These are phyloP conservation scores for Cladosporium austrohemisphaericum DNA, from an alignment of 2,329 filamentous ascomycete genomes.

Conservation along the genomic window DNA sequence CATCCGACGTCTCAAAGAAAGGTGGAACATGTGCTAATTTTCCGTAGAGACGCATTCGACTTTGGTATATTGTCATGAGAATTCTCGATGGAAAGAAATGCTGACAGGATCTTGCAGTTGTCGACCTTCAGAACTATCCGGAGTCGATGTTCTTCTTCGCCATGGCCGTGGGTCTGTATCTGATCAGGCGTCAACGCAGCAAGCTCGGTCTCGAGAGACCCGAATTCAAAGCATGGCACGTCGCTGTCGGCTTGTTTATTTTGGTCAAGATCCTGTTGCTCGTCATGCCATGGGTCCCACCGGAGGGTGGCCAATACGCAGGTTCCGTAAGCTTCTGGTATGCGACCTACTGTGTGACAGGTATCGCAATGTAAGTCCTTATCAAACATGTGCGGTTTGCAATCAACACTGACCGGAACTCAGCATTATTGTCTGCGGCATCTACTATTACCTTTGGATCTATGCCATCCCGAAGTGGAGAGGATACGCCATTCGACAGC, in stretches of 20 bases:
- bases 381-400: not conserved
- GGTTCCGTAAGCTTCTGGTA: constrained; percentile 73
- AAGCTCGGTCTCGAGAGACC: constrained; percentile 47
- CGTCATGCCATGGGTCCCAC: constrained; percentile 70
- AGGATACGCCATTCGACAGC: constrained; percentile 55
- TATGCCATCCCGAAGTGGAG: constrained; percentile 51
- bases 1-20: too few species aligned
- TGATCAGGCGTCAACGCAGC: constrained; percentile 55
- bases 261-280: constrained; percentile 59
- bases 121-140: constrained; percentile 55
- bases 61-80: constrained; percentile 39
- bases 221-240: constrained; percentile 58
- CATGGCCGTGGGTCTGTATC: constrained; percentile 55
- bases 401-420: not conserved
- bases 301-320: constrained; percentile 53
- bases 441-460: constrained; percentile 61
- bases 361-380: constrained; percentile 57
- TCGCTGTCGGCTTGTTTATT: constrained; percentile 57
- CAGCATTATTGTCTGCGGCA: constrained; percentile 50
- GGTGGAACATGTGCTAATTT: too few species aligned
- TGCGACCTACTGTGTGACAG: constrained; percentile 63
- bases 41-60: constrained; percentile 62
- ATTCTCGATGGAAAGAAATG: not conserved
- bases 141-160: constrained; percentile 55
- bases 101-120: constrained; percentile 8